Conservation (phyloP, 352 stramenopile species). For the Globisporangium spinosum region DNA sequence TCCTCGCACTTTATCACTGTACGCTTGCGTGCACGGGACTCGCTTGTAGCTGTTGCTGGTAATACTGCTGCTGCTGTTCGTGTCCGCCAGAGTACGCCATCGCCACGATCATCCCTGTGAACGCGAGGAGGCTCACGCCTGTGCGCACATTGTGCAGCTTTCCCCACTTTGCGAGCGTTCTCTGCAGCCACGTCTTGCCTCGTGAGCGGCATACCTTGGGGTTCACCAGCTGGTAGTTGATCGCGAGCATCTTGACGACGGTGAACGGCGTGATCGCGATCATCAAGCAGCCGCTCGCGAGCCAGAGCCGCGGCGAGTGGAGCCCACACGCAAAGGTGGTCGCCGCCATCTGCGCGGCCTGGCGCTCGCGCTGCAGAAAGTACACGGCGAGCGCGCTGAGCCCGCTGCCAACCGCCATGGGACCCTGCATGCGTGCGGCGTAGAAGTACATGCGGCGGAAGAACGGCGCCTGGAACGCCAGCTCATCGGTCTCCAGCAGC, state of each 20-base stretch:
- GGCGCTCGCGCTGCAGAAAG: conserved; percentile 33
- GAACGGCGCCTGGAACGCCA: conserved; percentile 65
- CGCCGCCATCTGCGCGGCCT: not conserved
- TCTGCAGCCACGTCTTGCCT: conserved; percentile 27
- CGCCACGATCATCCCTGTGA: conserved; percentile 34
- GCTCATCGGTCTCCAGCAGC: conserved; percentile 50
- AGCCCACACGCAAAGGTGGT: not conserved
- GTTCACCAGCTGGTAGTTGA: conserved; percentile 31
- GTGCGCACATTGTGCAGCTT: conserved; percentile 34
- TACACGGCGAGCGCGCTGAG: conserved; percentile 46
- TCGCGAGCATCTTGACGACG: conserved; percentile 29
- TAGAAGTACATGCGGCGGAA: conserved; percentile 82
- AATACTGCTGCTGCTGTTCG: not conserved
- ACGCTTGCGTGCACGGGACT: conserved; percentile 1
- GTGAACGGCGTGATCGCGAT: conserved; percentile 38
- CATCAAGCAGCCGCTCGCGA: conserved; percentile 38
- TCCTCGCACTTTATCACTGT: not conserved
- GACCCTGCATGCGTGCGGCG: conserved; percentile 57
- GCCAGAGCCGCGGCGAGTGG: conserved; percentile 39
- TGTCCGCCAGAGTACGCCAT: conserved; percentile 16
- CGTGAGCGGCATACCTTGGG: conserved; percentile 17
- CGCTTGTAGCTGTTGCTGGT: not conserved
- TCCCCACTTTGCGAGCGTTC: conserved; percentile 31
- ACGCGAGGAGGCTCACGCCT: conserved; percentile 29
- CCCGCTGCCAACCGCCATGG: conserved; percentile 51